A percentile compares a stretch with the other conserved stretches of the same genome.
Evolutionary conservation across 2,329 filamentous ascomycete genomes (phyloP).

Genomic region (Fusarium buxicola): DNA sequence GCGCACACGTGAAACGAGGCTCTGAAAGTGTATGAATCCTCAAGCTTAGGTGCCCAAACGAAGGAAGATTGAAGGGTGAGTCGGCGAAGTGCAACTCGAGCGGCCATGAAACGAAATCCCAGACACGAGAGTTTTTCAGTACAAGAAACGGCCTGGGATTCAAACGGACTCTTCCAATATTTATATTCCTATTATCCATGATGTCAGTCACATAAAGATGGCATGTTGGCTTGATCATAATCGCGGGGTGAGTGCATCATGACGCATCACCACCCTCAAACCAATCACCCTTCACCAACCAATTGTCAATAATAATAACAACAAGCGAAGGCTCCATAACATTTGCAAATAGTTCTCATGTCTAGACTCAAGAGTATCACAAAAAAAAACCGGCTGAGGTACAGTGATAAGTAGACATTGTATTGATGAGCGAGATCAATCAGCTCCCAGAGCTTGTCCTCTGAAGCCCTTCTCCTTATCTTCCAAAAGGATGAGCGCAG

Average conservation of each 20-base stretch:
- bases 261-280: slow-evolving; percentile 20
- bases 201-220: slow-evolving; percentile 29
- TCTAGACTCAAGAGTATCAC: slow-evolving; percentile 61
- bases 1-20: not conserved
- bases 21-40: not conserved
- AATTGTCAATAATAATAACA: not conserved
- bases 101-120: not conserved
- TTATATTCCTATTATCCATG: slow-evolving; percentile 10
- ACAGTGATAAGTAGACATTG: slow-evolving; percentile 28
- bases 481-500: slow-evolving; percentile 1
- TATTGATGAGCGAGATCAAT: slow-evolving; percentile 16
- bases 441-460: slow-evolving; percentile 10
- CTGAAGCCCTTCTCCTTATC: slow-evolving; percentile 2
- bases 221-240: not conserved
- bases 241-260: slow-evolving; percentile 24
- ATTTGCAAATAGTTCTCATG: too few species aligned
- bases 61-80: not conserved
- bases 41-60: not conserved
- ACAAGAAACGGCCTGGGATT: not conserved
- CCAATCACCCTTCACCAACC: not conserved
- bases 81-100: not conserved
- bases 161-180: not conserved
- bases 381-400: too few species aligned
- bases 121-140: not conserved
- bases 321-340: too few species aligned